Percentiles rank a stretch among this genome's conserved stretches.
Evolutionary conservation across 257 asterid species (phyloP).

Genomic region (Prunella vulgaris): DNA sequence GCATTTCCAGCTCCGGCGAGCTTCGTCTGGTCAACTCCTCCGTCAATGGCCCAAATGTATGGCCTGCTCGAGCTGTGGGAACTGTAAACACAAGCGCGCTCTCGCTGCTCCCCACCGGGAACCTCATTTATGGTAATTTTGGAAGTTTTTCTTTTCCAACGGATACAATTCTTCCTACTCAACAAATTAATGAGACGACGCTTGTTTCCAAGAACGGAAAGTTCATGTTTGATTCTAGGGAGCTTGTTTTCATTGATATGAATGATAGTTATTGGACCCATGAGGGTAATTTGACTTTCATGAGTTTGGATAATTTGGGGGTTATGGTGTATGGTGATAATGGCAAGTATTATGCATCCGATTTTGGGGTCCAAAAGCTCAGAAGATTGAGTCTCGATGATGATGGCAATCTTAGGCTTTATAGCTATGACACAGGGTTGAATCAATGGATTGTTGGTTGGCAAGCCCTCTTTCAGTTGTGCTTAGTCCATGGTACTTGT

Average conservation of each 20-base stretch:
- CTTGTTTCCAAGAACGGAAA: slow-evolving; percentile 44
- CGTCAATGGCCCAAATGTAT: slow-evolving; percentile 28
- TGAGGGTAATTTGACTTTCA: slow-evolving; percentile 15
- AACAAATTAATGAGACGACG: slow-evolving; percentile 35
- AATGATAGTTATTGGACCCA: slow-evolving; percentile 47
- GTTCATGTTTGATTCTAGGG: slow-evolving; percentile 41
- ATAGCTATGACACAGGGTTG: slow-evolving; percentile 41
- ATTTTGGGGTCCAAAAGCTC: slow-evolving; percentile 41
- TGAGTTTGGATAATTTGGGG: slow-evolving; percentile 41
- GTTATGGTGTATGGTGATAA: slow-evolving; percentile 26
- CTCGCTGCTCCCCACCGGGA: slow-evolving; percentile 39
- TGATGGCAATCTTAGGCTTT: slow-evolving; percentile 69
- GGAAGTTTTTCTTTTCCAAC: slow-evolving; percentile 57
- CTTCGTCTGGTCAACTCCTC: slow-evolving; percentile 40
- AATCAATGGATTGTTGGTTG: slow-evolving; percentile 53
- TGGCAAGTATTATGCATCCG: slow-evolving; percentile 30
- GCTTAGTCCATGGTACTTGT: slow-evolving; percentile 58
- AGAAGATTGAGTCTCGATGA: slow-evolving; percentile 63
- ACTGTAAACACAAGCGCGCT: slow-evolving; percentile 31
- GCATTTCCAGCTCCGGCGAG: slow-evolving; percentile 47
- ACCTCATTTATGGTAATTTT: slow-evolving; percentile 52
- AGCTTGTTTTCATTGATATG: slow-evolving; percentile 31
- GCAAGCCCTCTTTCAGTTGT: slow-evolving; percentile 55
- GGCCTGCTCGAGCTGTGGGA: slow-evolving; percentile 41
- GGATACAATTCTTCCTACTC: slow-evolving; percentile 57